These are phyloP conservation scores for Ambrosia hybrid DNA, from an alignment of 140 eudicot species.

Conservation along the genomic window DNA sequence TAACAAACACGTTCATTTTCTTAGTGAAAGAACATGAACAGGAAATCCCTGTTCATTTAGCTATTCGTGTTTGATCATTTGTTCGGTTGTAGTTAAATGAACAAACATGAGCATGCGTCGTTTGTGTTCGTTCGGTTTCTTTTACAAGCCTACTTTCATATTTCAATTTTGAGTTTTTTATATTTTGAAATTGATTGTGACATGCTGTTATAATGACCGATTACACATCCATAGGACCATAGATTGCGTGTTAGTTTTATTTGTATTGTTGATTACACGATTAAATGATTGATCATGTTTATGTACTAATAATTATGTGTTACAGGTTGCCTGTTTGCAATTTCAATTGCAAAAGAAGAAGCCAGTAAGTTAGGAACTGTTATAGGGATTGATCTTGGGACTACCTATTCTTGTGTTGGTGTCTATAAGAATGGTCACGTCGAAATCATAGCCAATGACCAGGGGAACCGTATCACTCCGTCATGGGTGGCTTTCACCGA, in stretches of 20 bases:
- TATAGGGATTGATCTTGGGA: slow-evolving; percentile 75
- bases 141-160: background rate
- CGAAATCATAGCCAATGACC: slow-evolving; percentile 78
- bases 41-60: too few relatives aligned
- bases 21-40: too few relatives aligned
- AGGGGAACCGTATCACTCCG: slow-evolving; percentile 88
- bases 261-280: background rate
- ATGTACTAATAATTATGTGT: background rate
- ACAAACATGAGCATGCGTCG: too few relatives aligned
- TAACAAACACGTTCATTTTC: too few relatives aligned
- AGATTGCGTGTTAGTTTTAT: background rate
- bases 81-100: too few relatives aligned
- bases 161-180: background rate
- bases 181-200: background rate
- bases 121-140: too few relatives aligned
- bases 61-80: too few relatives aligned
- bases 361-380: slow-evolving; percentile 62
- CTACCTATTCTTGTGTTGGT: slow-evolving; percentile 80
- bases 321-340: slow-evolving; percentile 53
- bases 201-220: background rate
- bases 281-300: background rate
- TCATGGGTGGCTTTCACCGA: slow-evolving; percentile 86
- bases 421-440: slow-evolving; percentile 77
- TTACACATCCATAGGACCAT: too few relatives aligned
- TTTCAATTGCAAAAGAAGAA: slow-evolving; percentile 60